Evolutionary conservation across 2,329 filamentous ascomycete species (phyloP).

Genomic region (Fusarium staphyleae): DNA sequence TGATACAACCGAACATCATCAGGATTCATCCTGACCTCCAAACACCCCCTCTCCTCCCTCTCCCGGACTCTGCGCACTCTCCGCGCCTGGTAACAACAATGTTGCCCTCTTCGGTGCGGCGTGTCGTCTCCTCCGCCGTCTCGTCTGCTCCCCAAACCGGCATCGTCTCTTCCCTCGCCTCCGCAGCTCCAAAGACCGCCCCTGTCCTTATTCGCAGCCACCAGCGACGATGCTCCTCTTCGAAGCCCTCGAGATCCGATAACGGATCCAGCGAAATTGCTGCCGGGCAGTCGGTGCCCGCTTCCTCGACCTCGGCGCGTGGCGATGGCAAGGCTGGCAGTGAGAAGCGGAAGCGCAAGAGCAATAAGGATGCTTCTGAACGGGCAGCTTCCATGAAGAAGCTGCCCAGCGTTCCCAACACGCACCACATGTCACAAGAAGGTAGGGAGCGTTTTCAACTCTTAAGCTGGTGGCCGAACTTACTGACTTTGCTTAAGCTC

Average conservation of each 20-base stretch:
- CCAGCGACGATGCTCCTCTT: conserved; percentile 66
- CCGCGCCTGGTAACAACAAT: conserved; percentile 49
- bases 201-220: conserved; percentile 51
- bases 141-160: conserved; percentile 55
- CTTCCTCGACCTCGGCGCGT: conserved; percentile 53
- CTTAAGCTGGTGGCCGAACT: background rate
- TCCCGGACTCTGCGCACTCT: conserved; percentile 24
- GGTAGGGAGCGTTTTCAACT: conserved; percentile 53
- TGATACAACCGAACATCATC: conserved; percentile 46
- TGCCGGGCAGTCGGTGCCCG: conserved; percentile 57
- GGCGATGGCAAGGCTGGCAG: conserved; percentile 52
- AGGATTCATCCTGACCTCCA: conserved; percentile 42
- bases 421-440: conserved; percentile 72
- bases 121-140: conserved; percentile 57
- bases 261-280: conserved; percentile 61
- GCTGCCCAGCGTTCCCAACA: conserved; percentile 77
- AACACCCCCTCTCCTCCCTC: conserved; percentile 29
- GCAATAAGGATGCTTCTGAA: conserved; percentile 57
- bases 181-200: conserved; percentile 50
- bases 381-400: conserved; percentile 58
- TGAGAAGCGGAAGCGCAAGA: conserved; percentile 66
- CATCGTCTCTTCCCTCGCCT: conserved; percentile 52
- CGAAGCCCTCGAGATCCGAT: conserved; percentile 68
- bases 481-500: conserved; percentile 62
- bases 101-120: conserved; percentile 64